Base-by-base conservation (phyloP, 2,329 filamentous ascomycete genomes). In the Rhinocladiella similis region DNA sequence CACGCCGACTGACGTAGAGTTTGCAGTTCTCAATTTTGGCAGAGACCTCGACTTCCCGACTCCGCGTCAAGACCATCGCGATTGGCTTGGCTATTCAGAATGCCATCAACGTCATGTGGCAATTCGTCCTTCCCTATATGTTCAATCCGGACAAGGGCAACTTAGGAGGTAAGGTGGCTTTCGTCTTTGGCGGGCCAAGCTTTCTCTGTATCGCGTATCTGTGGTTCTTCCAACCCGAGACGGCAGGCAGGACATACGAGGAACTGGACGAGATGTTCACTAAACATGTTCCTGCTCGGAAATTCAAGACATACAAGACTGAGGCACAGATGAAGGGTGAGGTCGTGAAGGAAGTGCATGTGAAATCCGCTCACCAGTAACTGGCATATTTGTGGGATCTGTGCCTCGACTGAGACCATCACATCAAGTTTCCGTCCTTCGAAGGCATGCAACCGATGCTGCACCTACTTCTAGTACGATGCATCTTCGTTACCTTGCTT, bases 161-260 rank as follows among this genome's bases (percentile, higher is more conserved):
- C 50, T 65, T 73, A 13, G 70, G 67, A 56, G 69, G 74, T 5
- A 72, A 73, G 54, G 67, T 67, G 0, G 69, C 66, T 0, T 76
- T 77, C 59, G 74, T 78, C 59, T 78, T 72, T 70, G 72, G 66
- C 7, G 68, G 62, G 1, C 43, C 70, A 5, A 65, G 65, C 3
- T 63, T 72, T 1, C 18, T 70, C 10, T 51, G 41, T 19, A n/a
- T 36, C 5, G 35, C 48, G 1, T 48, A 47, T 18, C 42, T 51
- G 25, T 75, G 69, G 70, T 65, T 68, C 1, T 75, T 69, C 60
- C 65, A 74, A 67, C 29, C 74, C 72, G 1, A 77, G 76, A 6
- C 81, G 77, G 50, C 75, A 72, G 50, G 46, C 19, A 18, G 27
- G 16, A 35, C 27, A 9, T 35, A 16, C 46, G 46, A 35, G 16